Evolutionary conservation across 2,329 filamentous ascomycete species (phyloP).

Genomic region (Fusarium concolor): DNA sequence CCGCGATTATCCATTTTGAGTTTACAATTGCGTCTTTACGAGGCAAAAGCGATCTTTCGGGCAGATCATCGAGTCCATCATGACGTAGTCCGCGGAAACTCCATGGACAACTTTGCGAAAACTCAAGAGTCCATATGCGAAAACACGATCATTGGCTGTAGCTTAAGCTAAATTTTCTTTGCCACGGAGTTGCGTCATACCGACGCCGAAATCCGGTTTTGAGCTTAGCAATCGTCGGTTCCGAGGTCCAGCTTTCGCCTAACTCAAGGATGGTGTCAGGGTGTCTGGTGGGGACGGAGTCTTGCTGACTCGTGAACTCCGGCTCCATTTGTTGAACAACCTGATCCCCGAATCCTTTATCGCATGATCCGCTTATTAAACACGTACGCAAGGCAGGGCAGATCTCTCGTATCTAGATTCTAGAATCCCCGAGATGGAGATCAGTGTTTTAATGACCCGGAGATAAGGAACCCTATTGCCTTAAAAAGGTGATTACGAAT

Average conservation of each 20-base stretch:
- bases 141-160: background rate
- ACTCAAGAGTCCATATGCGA: background rate
- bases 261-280: no score
- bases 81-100: constrained; percentile 1
- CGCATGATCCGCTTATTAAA: constrained; percentile 25
- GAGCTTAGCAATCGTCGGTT: constrained; percentile 7
- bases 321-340: no score
- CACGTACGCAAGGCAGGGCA: background rate
- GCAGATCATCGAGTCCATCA: background rate
- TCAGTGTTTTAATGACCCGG: constrained; percentile 4
- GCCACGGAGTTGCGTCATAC: constrained; percentile 22
- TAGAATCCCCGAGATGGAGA: background rate
- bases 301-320: constrained; percentile 8
- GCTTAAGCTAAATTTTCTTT: background rate
- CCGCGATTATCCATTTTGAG: background rate
- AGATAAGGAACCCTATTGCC: constrained; percentile 3
- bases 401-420: constrained; percentile 30
- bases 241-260: background rate
- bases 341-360: background rate
- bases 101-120: constrained; percentile 14
- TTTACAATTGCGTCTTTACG: background rate
- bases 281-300: constrained; percentile 4
- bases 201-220: constrained; percentile 19
- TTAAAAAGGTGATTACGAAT: background rate
- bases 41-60: constrained; percentile 1